Evolutionary conservation across 768 basidiomycete species (phyloP), one percentile per base, ranked within the genome.

Genomic region (Tremella fuciformis): DNA sequence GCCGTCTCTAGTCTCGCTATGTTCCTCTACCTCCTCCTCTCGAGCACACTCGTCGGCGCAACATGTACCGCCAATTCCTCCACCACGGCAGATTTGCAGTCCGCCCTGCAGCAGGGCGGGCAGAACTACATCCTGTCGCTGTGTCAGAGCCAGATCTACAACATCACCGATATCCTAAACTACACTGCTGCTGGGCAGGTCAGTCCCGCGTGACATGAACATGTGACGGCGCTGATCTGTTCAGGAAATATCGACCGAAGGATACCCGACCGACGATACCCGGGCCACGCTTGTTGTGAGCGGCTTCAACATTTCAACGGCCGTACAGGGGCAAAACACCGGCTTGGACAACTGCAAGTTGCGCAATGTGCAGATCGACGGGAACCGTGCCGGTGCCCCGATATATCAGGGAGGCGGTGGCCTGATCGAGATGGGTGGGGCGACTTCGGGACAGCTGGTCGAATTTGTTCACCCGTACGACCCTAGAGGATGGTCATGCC

Each of bases 351-450:
- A 84, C 15, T 81, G 85, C 24, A 84, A 78, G 61, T 77, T 91
- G 41, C 82, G 87, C 41, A 85, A 91, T 76, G 74, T 91, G 18
- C 88, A 89, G 81, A 83, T 91, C 61, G 83, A 91, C 67, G 89
- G 89, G 13, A 84, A 84, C 4, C 83, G 89, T 57, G 76, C 76
- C 16, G 82, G 82, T 22, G 83, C 80, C 7, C 64, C 80, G 15
- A 70, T 69, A 40, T 82, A 85, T 1, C 81, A 80, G 0, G 60
- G 49, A 21, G 88, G 88, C 7, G 87, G 86, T 0, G 89, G 82
- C 21, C 89, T 89, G 66, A 88, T 91, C 55, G 89, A 91, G 76
- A 85, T 91, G 81, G 90, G 90, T 3, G 90, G 89, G 9, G 67
- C 80, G 18, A 91, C 87, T 62, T 78, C 83, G 1, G 79, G 82